phyloP scores from a whole-genome alignment of 768 basidiomycete species.

The Suillus occidentalis region DNA sequence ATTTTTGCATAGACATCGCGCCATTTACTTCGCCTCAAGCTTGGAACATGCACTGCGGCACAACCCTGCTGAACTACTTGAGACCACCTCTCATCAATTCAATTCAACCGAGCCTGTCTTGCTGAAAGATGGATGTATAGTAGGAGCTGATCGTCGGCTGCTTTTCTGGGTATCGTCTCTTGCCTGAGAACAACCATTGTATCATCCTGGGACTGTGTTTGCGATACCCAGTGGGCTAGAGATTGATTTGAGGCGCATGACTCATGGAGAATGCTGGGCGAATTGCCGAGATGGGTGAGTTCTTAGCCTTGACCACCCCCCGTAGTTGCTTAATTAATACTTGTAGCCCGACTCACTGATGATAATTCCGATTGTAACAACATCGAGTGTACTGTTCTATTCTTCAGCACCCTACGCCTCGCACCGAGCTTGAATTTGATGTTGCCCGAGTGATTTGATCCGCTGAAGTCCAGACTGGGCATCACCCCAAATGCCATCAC shows the following conservation, averaged over 20 bases:
- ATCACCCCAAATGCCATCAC: background rate
- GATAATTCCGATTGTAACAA: background rate
- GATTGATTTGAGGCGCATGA: background rate
- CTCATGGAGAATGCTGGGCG: background rate
- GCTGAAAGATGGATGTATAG: background rate
- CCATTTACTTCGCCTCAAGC: too few relatives aligned
- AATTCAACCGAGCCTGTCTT: background rate
- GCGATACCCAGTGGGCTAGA: background rate
- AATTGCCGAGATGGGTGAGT: background rate
- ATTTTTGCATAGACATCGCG: too few relatives aligned
- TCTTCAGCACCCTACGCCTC: background rate
- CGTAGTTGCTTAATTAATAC: background rate
- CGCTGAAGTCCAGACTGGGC: background rate
- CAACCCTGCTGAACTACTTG: background rate
- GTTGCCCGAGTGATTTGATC: background rate
- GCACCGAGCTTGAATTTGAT: background rate
- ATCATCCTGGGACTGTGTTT: background rate
- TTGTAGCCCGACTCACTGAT: background rate
- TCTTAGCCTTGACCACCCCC: background rate
- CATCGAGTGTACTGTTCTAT: background rate
- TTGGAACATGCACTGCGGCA: background rate
- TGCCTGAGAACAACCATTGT: background rate
- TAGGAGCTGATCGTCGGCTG: background rate
- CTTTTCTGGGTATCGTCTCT: background rate
- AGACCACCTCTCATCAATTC: background rate